A percentile compares a stretch with the other conserved stretches of the same genome.
Conservation (phyloP, 176 grass and related monocot species). For the Zoysia japonica region DNA sequence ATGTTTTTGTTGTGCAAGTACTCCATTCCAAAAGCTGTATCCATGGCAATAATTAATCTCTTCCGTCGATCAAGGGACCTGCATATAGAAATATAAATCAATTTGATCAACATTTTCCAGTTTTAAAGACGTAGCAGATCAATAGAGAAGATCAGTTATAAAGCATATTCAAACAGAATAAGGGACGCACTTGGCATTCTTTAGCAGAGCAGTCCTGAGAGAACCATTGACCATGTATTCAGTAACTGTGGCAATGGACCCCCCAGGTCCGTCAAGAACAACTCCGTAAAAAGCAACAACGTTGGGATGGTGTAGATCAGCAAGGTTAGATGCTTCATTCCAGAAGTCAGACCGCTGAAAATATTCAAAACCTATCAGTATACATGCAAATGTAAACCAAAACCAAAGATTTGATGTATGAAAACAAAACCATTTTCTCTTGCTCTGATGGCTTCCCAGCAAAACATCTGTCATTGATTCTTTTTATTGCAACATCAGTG, state of each 20-base stretch:
- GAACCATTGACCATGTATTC: conserved; percentile 99
- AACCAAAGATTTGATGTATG: conserved; percentile 6
- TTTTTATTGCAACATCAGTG: conserved; percentile 95
- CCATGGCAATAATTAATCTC: conserved; percentile 92
- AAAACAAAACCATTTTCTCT: conserved; percentile 74
- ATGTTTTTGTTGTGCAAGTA: conserved; percentile 98
- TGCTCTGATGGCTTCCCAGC: conserved; percentile 95
- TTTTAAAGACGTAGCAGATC: conserved; percentile 21
- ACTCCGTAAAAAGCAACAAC: conserved; percentile 97
- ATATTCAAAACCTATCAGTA: conserved; percentile 27
- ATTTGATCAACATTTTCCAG: not conserved
- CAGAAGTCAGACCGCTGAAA: conserved; percentile 90
- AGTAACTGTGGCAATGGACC: conserved; percentile 88
- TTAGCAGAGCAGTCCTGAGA: conserved; percentile 78
- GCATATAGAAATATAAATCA: conserved; percentile 30
- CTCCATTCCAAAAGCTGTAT: conserved; percentile 99
- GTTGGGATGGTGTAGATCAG: conserved; percentile 90
- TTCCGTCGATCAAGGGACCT: conserved; percentile 78
- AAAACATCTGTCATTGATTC: conserved; percentile 92
- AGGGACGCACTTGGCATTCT: conserved; percentile 78
- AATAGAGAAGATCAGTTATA: conserved; percentile 17
- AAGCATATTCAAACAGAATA: conserved; percentile 24
- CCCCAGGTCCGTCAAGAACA: conserved; percentile 89
- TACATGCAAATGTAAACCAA: not conserved
- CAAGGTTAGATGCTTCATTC: conserved; percentile 96